phyloP scores from a whole-genome alignment of 1,284 basidiomycete species.

The Xerocomus cyaneibrunnescens region DNA sequence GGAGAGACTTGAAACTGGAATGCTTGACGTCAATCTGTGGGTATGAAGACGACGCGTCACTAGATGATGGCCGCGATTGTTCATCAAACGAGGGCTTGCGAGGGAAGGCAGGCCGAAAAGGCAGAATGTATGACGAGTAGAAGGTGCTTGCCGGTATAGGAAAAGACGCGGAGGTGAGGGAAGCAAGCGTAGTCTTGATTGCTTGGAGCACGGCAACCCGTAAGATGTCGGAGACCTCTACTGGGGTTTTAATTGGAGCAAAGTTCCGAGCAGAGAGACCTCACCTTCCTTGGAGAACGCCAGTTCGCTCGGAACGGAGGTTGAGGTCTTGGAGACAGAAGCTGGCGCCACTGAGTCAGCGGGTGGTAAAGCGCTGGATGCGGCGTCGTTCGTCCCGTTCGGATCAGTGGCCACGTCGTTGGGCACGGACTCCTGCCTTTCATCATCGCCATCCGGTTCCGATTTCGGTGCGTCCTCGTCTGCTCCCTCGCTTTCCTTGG shows the following conservation, averaged over 20 bases:
- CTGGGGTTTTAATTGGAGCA: conserved; percentile 7
- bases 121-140: conserved; percentile 77
- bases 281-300: conserved; percentile 28
- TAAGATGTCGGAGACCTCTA: conserved; percentile 67
- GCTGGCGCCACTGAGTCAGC: background rate
- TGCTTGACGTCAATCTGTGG: conserved; percentile 60
- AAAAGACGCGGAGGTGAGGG: conserved; percentile 54
- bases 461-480: conserved; percentile 19
- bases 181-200: conserved; percentile 48
- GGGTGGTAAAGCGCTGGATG: conserved; percentile 7
- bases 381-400: conserved; percentile 10
- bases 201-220: conserved; percentile 72
- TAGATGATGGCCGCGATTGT: conserved; percentile 38
- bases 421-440: conserved; percentile 6
- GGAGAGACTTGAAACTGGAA: conserved; percentile 77
- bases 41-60: conserved; percentile 31
- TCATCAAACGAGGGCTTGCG: conserved; percentile 10
- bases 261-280: conserved; percentile 7
- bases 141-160: conserved; percentile 76
- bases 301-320: conserved; percentile 12
- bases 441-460: conserved; percentile 4
- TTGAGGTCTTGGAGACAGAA: conserved; percentile 4
- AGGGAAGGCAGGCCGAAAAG: conserved; percentile 61
- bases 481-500: conserved; percentile 21
- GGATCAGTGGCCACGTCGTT: conserved; percentile 21